Evolutionary conservation across 495 filamentous ascomycete genomes (phyloP), one percentile per base, ranked within the genome.

Genomic region (Immersiella caudata): DNA sequence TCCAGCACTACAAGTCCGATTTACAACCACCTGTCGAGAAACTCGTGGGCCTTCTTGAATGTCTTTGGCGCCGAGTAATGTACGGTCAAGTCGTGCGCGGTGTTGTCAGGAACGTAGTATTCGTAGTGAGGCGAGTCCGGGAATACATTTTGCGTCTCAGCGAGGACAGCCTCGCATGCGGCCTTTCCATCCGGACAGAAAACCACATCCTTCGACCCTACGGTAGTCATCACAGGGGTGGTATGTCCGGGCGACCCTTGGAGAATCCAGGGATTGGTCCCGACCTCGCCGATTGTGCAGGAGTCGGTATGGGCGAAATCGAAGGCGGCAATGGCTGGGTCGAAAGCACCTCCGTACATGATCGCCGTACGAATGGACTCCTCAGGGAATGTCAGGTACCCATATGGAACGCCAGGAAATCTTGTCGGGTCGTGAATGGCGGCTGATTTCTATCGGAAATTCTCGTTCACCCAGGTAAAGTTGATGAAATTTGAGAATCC

Each of bases 51-150:
- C 63, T 18, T 16, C 52, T 25, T 29, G 16, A 67, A 50, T 0
- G 64, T 70, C 26, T 25, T 49, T 0, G 14, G 49, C 11, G 64
- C 71, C 2, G 68, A 61, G 27, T 62, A 62, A 51, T 62, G 58
- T 56, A 67, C n/a, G 18, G 56, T 70, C 8, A 70, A 26, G 40
- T 14, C 18, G 40, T 70, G 68, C 1, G 64, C 68, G 1, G 68
- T 67, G 26, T 21, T n/a, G 5, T 18, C 16, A 0, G 68, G 56
- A 18, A 49, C 20, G 21, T 57, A 67, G 33, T 25, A 18, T 16
- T 55, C 55, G 46, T 36, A 65, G 0, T n/a, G 36, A 2, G 5
- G 55, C 16, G 66, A 25, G 57, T 62, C 66, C 27, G 25, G 49
- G 14, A 46, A 46, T 2, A 12, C 16, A 2, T 46, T 46, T 18